Conservation (phyloP, 495 filamentous ascomycete species). For the Penicillium canescens region DNA sequence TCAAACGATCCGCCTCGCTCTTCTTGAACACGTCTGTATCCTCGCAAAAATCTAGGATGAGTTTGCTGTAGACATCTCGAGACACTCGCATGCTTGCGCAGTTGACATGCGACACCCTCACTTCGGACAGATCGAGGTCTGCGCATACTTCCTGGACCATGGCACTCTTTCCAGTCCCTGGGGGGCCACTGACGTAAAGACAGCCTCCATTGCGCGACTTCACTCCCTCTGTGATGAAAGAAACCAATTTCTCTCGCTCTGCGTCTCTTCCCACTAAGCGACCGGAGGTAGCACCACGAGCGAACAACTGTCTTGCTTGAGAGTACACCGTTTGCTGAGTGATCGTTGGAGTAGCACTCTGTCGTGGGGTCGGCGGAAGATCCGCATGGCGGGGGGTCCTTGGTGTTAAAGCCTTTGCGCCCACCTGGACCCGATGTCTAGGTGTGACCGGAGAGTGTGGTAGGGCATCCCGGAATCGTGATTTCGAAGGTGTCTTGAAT, state of each 20-base stretch:
- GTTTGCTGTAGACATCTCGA: slow-evolving; percentile 73
- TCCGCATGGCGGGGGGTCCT: slow-evolving; percentile 47
- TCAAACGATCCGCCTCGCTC: slow-evolving; percentile 55
- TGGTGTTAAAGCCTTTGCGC: slow-evolving; percentile 66
- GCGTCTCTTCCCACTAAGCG: slow-evolving; percentile 79
- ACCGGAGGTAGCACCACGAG: slow-evolving; percentile 71
- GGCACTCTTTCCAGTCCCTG: slow-evolving; percentile 95
- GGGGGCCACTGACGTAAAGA: slow-evolving; percentile 92
- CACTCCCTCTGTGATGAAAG: slow-evolving; percentile 68
- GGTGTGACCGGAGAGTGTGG: slow-evolving; percentile 67
- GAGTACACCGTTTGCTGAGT: slow-evolving; percentile 73
- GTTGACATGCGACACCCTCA: slow-evolving; percentile 81
- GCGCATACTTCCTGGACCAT: slow-evolving; percentile 78
- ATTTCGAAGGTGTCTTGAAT: slow-evolving; percentile 60
- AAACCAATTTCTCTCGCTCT: slow-evolving; percentile 68
- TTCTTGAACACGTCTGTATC: slow-evolving; percentile 57
- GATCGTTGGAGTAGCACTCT: slow-evolving; percentile 56
- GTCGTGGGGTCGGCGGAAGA: slow-evolving; percentile 53
- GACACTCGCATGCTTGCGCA: slow-evolving; percentile 92
- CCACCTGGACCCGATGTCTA: slow-evolving; percentile 63
- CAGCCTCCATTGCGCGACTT: slow-evolving; percentile 69
- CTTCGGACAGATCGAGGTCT: slow-evolving; percentile 46
- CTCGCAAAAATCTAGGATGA: slow-evolving; percentile 66
- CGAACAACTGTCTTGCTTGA: slow-evolving; percentile 82
- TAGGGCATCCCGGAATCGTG: slow-evolving; percentile 64